Base-by-base conservation (phyloP, 2,329 filamentous ascomycete species). In the Pseudocercospora pini-densiflorae region DNA sequence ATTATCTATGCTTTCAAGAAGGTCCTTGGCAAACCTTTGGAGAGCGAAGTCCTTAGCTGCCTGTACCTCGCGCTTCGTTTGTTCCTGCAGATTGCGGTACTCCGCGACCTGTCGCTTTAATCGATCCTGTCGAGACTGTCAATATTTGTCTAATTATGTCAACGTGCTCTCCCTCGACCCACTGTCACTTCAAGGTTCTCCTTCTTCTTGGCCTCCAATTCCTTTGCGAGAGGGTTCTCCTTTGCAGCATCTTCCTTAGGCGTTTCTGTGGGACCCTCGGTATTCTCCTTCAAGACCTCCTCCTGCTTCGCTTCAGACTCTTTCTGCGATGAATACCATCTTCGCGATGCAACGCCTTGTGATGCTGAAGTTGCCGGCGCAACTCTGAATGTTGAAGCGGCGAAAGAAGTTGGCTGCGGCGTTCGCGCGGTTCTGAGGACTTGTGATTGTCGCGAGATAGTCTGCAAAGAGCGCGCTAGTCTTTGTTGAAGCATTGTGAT, bases 71-170 rank as follows among this genome's bases (percentile, higher is more conserved):
- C 95, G 93, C 79, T 90, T 88, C 51, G 93, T 97, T 77, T 95
- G 92, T 77, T 97, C 93, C 84, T 98, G 94, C 60, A 99, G 91
- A 83, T 98, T 99, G 79, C 93, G 93, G 88, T 96, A 98, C 76
- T 99, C 95, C 82, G 95, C 95, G 71, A 98, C 89, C 63, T 92
- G 91, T 79, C 95, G 94, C 70, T 97, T 88, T 81, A 93, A 96
- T 84, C 93, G 95, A 83, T 98, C 95, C 95, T 98, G 73, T 47
- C 7, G 29, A 54, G 45, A 33, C 14, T 19, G n/a, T 53, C 59
- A 61, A 51, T 24, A 49, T 59, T 23, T 57, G 16, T 19, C 19
- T 40, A 21, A 21, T 16, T 14, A 24, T 29, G 2, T 7, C n/a
- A 33, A 36, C 23, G n/a, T 24, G 21, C 2, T 10, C 4, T 43